A percentile compares a stretch with the other conserved stretches of the same genome.
phyloP scores from a whole-genome alignment of 768 basidiomycete genomes.

The Naganishia antarctica region DNA sequence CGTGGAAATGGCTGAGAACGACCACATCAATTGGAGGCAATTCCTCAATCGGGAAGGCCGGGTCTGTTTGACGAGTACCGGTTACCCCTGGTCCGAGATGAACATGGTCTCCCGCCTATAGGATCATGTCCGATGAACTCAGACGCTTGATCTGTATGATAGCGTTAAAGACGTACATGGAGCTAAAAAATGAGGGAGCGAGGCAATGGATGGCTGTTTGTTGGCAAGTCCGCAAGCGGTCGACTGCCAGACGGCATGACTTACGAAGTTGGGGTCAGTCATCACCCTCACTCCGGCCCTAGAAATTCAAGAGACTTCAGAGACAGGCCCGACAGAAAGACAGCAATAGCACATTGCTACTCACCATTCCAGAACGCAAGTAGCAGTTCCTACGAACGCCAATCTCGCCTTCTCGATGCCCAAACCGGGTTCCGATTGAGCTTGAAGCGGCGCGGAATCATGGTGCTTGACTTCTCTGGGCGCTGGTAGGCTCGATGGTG shows the following conservation, averaged over 20 bases:
- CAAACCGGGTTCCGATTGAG: background rate
- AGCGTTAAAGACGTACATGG: slow-evolving; percentile 21
- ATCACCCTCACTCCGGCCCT: slow-evolving; percentile 26
- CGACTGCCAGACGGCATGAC: background rate
- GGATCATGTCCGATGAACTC: too few relatives aligned
- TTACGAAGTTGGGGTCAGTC: slow-evolving; percentile 29
- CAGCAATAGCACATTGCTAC: background rate
- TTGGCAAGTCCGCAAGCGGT: background rate
- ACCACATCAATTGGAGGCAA: slow-evolving; percentile 47
- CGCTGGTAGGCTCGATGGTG: background rate
- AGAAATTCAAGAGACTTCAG: background rate
- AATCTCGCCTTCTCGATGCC: slow-evolving; percentile 25
- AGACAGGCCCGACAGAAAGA: background rate
- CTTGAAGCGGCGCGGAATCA: slow-evolving; percentile 4
- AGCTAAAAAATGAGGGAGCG: slow-evolving; percentile 4
- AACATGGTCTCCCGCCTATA: slow-evolving; percentile 41
- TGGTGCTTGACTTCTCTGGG: slow-evolving; percentile 10
- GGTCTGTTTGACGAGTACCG: slow-evolving; percentile 43
- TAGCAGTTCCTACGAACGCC: slow-evolving; percentile 27
- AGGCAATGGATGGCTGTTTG: background rate
- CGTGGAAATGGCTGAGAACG: slow-evolving; percentile 44
- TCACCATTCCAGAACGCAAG: slow-evolving; percentile 28
- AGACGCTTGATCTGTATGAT: too few relatives aligned
- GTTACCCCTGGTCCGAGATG: slow-evolving; percentile 47
- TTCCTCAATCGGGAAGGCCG: slow-evolving; percentile 43